Evolutionary conservation across 2,329 filamentous ascomycete genomes (phyloP), one percentile per base, ranked within the genome.

Genomic region (Pezicula radicicola): DNA sequence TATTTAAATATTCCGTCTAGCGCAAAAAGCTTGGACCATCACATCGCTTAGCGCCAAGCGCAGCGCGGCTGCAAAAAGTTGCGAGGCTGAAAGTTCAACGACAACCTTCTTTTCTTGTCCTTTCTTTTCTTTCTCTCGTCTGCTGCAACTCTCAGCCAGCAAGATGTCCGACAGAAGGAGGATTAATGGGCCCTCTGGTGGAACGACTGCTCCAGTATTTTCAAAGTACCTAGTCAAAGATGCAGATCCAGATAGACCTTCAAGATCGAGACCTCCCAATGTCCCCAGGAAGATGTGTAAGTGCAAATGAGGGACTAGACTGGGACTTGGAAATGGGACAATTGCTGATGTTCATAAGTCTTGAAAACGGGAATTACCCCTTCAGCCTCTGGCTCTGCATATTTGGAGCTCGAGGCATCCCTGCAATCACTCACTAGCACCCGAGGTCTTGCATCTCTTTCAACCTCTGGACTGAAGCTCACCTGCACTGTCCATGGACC

Each of bases 401-500:
- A 93, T 68, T 77, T 93, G 50, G 90, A 88, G 65, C 73, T 87
- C 46, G 80, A 81, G 61, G 73, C 70, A 59, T 63, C 64, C 4
- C 62, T 62, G 12, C 33, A 57, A 75, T 59, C 64, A 74, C 53
- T 68, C 77, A 69, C 67, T 74, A 84, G 66, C 6, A 72, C 78
- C 30, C 72, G 76, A 19, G 64, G 64, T n/a, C 75, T 80, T 8
- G 73, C 78, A 12, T 69, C 69, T 55, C 63, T 66, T 50, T 69
- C 68, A 59, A 70, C 60, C 59, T 73, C 55, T 36, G 89, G 89
- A 48, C 80, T 97, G 66, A 99, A 99, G 71, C 84, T 99, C 55
- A 89, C 87, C 56, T 96, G 92, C 69, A 92, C 91, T 10, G 90
- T 97, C 50, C 93, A 97, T 72, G 94, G 94, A 1, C 94, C 94